A percentile compares a stretch with the other conserved stretches of the same genome.
Evolutionary conservation across 2,329 filamentous ascomycete species (phyloP).

Genomic region (Sarocladium strictum): DNA sequence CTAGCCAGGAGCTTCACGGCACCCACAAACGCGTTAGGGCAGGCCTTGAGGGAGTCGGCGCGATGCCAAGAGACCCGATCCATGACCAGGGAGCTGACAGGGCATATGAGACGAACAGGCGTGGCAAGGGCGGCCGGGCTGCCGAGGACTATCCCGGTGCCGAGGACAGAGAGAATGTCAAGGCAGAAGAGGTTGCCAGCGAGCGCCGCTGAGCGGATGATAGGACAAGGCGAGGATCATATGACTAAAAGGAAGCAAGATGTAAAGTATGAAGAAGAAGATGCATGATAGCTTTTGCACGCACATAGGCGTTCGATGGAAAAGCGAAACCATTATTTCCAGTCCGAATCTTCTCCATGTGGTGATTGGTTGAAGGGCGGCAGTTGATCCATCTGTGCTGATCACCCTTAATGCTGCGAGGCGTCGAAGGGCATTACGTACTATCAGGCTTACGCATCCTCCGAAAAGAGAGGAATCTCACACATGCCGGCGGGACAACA

Average conservation of each 20-base stretch:
- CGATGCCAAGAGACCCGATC: conserved; percentile 22
- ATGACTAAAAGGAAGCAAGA: no score
- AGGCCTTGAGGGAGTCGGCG: conserved; percentile 34
- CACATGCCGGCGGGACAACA: not conserved
- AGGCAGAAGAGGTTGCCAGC: not conserved
- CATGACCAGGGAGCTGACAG: conserved; percentile 24
- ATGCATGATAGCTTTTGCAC: no score
- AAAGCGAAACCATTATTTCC: no score
- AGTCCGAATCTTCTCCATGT: no score
- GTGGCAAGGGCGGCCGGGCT: conserved; percentile 13
- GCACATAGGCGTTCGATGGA: no score
- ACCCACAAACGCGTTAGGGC: conserved; percentile 29
- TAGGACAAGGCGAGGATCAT: no score
- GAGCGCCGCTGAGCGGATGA: not conserved
- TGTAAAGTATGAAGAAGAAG: no score
- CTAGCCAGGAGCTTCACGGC: conserved; percentile 33
- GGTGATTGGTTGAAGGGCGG: no score
- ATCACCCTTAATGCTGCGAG: no score
- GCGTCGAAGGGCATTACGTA: no score
- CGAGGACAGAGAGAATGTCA: conserved; percentile 14
- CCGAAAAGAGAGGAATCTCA: not conserved
- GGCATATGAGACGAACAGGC: conserved; percentile 18
- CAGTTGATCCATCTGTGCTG: no score
- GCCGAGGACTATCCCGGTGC: conserved; percentile 16
- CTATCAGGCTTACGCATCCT: no score